A percentile compares a stretch with the other conserved stretches of the same genome.
Evolutionary conservation across 768 basidiomycete genomes (phyloP).

Genomic region (Suillus brevipes): DNA sequence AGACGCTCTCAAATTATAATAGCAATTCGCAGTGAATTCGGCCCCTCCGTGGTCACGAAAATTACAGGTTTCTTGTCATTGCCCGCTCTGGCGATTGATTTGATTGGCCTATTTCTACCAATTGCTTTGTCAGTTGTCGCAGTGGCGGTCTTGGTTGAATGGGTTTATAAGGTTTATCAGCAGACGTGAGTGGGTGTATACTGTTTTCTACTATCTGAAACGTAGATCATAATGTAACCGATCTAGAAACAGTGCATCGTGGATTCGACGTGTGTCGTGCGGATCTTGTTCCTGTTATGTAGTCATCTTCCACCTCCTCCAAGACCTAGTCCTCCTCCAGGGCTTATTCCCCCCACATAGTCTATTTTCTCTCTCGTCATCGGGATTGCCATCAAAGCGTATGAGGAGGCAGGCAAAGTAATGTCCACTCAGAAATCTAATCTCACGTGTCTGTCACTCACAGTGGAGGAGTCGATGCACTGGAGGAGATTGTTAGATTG

Average conservation of each 20-base stretch:
- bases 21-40: background rate
- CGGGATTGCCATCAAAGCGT: slow-evolving; percentile 6
- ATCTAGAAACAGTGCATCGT: slow-evolving; percentile 20
- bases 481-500: slow-evolving; percentile 9
- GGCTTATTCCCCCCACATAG: background rate
- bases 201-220: background rate
- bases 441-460: background rate
- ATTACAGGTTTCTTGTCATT: background rate
- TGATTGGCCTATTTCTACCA: background rate
- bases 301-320: too few species aligned
- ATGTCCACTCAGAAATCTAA: slow-evolving; percentile 3
- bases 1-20: background rate
- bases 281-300: slow-evolving; percentile 18
- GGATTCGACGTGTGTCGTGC: slow-evolving; percentile 27
- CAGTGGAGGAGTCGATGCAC: slow-evolving; percentile 1
- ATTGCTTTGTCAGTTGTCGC: slow-evolving; percentile 1
- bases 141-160: background rate
- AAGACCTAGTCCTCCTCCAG: too few species aligned
- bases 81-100: background rate
- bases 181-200: slow-evolving; percentile 6
- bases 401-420: slow-evolving; percentile 1
- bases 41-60: slow-evolving; percentile 1
- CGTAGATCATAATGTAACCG: background rate
- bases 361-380: slow-evolving; percentile 2
- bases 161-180: slow-evolving; percentile 10